Percentiles rank a stretch among this genome's conserved stretches.
Conservation (phyloP, 2,329 filamentous ascomycete genomes). For the Alternaria ethzedia region DNA sequence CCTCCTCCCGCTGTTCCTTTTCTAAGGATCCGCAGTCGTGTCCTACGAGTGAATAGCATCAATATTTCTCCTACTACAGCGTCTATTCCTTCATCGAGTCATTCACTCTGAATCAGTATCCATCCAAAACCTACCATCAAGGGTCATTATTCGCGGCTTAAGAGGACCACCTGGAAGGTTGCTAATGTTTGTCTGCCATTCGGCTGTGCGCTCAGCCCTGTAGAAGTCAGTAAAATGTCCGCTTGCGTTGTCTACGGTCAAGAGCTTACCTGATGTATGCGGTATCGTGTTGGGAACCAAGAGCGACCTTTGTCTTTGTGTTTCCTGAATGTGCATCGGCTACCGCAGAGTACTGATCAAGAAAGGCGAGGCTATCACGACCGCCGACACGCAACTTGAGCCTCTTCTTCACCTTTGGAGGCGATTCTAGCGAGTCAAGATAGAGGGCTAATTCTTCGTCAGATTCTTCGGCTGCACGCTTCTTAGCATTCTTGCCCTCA, state of each 20-base stretch:
- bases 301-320: background rate
- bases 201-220: background rate
- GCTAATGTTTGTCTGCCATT: background rate
- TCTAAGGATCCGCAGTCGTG: background rate
- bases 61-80: background rate
- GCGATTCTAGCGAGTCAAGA: background rate
- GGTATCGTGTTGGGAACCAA: background rate
- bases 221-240: background rate
- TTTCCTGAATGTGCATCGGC: background rate
- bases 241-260: background rate
- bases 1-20: background rate
- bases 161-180: background rate
- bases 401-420: background rate
- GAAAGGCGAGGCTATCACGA: background rate
- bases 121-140: background rate
- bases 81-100: background rate
- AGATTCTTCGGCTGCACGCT: background rate
- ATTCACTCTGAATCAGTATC: background rate
- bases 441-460: background rate
- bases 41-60: background rate
- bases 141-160: background rate
- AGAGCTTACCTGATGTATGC: background rate
- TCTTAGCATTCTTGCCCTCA: background rate
- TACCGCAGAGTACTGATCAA: background rate
- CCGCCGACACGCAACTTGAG: background rate